These are phyloP conservation scores for Polyporus arcularius DNA, from an alignment of 768 basidiomycete species.

Conservation along the genomic window DNA sequence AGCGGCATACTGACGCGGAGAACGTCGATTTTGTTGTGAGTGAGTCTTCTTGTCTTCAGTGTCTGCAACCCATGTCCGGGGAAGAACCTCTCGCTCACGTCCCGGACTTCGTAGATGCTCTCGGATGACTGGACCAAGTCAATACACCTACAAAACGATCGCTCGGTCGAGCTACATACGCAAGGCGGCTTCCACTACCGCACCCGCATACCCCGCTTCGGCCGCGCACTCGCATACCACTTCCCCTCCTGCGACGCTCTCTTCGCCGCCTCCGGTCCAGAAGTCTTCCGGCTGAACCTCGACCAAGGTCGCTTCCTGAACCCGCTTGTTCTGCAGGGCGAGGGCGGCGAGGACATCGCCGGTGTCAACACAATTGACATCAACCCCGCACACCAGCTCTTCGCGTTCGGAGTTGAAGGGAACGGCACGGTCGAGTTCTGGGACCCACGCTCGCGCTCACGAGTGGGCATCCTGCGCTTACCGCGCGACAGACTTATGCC, in stretches of 20 bases:
- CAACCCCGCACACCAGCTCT: slow-evolving; percentile 89
- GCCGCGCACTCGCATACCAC: slow-evolving; percentile 90
- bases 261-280: slow-evolving; percentile 79
- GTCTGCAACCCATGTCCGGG: background rate
- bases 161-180: slow-evolving; percentile 92
- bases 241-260: slow-evolving; percentile 92
- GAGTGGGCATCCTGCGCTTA: slow-evolving; percentile 68
- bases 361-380: slow-evolving; percentile 93
- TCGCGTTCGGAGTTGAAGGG: slow-evolving; percentile 88
- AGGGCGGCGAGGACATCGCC: slow-evolving; percentile 54
- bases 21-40: slow-evolving; percentile 98
- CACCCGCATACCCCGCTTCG: slow-evolving; percentile 92
- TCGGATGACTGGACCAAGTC: slow-evolving; percentile 99
- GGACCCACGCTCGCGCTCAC: slow-evolving; percentile 85
- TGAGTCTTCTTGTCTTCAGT: slow-evolving; percentile 40
- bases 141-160: slow-evolving; percentile 94
- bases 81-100: background rate
- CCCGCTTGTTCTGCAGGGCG: slow-evolving; percentile 63
- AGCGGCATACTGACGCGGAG: slow-evolving; percentile 93
- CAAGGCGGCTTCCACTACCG: slow-evolving; percentile 92
- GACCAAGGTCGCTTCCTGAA: slow-evolving; percentile 93
- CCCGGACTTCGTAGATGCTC: slow-evolving; percentile 58
- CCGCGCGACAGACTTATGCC: slow-evolving; percentile 56
- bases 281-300: slow-evolving; percentile 92
- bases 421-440: slow-evolving; percentile 91